A percentile compares a stretch with the other conserved stretches of the same genome.
phyloP scores from a whole-genome alignment of 139 green algal species.

The Picochlorum costavermella region DNA sequence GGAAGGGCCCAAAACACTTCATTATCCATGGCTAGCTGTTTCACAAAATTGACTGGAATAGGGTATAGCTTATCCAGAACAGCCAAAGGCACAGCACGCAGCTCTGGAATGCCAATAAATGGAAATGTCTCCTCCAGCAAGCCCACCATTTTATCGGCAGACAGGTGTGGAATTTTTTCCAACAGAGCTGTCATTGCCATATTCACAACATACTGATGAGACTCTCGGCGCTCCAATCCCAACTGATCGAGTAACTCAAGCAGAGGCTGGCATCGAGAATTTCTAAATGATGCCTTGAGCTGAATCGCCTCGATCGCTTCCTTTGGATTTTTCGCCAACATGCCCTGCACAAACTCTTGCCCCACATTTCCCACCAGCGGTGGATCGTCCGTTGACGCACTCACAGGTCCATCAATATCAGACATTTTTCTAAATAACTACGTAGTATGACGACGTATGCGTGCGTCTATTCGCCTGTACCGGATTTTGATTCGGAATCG shows the following conservation, averaged over 20 bases:
- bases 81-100: conserved; percentile 50
- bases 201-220: conserved; percentile 49
- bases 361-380: conserved; percentile 20
- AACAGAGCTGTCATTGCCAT: conserved; percentile 45
- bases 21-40: conserved; percentile 65
- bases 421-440: too few species aligned
- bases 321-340: conserved; percentile 37
- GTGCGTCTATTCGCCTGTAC: too few species aligned
- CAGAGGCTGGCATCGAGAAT: conserved; percentile 52
- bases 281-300: conserved; percentile 26
- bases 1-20: conserved; percentile 69
- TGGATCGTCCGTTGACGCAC: conserved; percentile 6
- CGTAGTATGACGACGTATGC: too few species aligned
- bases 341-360: conserved; percentile 27
- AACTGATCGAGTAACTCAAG: conserved; percentile 68
- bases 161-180: conserved; percentile 16
- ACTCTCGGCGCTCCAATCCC: conserved; percentile 37
- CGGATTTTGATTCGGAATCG: too few species aligned
- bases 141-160: conserved; percentile 23
- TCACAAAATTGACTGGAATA: conserved; percentile 65
- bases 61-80: conserved; percentile 45
- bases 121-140: conserved; percentile 34
- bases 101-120: conserved; percentile 45
- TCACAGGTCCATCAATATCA: background rate
- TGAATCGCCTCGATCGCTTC: conserved; percentile 42